phyloP scores from a whole-genome alignment of 202 grass and related monocot species.

The Setaria italica region DNA sequence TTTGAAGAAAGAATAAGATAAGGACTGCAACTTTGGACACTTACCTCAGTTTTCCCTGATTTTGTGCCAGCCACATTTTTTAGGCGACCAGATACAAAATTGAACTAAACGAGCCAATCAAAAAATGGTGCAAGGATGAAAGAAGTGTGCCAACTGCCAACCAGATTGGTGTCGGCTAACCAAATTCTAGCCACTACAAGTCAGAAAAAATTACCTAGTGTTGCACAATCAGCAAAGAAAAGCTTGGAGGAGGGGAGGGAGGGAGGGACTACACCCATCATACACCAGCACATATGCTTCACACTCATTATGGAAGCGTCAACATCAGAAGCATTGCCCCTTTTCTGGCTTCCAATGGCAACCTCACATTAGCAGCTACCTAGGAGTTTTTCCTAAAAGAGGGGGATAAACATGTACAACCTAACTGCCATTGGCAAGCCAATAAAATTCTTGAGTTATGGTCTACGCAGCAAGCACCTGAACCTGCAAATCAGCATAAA shows the following conservation, averaged over 20 bases:
- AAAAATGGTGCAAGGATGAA: neutral
- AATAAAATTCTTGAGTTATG: slow-evolving; percentile 38
- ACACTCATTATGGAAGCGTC: neutral
- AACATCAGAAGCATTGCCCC: neutral
- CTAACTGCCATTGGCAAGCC: neutral
- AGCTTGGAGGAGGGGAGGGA: neutral
- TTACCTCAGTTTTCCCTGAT: neutral
- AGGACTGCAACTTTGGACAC: neutral
- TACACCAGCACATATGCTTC: neutral
- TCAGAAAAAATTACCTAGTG: neutral
- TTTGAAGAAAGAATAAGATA: neutral
- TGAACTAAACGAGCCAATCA: neutral
- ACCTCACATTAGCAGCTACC: slow-evolving; percentile 29
- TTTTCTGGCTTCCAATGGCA: neutral
- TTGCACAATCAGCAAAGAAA: neutral
- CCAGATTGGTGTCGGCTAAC: neutral
- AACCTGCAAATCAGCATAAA: slow-evolving; percentile 53
- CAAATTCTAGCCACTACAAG: neutral
- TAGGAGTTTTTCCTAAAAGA: slow-evolving; percentile 39
- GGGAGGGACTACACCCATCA: neutral
- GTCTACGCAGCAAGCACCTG: slow-evolving; percentile 2
- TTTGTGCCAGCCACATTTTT: too few species aligned
- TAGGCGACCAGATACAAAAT: neutral
- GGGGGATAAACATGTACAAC: slow-evolving; percentile 43
- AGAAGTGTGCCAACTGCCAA: neutral